These are phyloP conservation scores for Ogataea haglerorum DNA, from an alignment of 805 yeast genomes.

Conservation along the genomic window DNA sequence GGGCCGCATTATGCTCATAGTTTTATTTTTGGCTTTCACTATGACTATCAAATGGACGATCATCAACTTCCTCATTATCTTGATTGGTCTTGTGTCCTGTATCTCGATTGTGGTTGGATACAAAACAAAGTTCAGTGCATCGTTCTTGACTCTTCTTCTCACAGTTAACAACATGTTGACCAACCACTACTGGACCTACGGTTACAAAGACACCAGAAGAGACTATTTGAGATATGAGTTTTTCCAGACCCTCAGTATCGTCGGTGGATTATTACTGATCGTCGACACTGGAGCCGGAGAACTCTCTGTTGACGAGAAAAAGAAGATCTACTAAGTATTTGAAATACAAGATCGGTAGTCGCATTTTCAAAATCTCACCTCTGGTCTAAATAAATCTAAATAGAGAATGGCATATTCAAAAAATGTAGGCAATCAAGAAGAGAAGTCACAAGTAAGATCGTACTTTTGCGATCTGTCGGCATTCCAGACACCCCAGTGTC, in stretches of 20 bases:
- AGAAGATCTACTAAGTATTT: slow-evolving; percentile 66
- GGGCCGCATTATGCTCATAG: slow-evolving; percentile 81
- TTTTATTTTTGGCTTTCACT: slow-evolving; percentile 82
- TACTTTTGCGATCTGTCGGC: slow-evolving; percentile 44
- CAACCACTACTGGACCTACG: slow-evolving; percentile 87
- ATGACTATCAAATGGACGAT: slow-evolving; percentile 71
- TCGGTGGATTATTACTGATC: slow-evolving; percentile 87
- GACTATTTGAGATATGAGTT: slow-evolving; percentile 90
- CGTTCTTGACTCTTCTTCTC: slow-evolving; percentile 62
- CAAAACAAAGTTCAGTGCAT: slow-evolving; percentile 87
- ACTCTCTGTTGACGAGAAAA: slow-evolving; percentile 89
- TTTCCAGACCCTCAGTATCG: slow-evolving; percentile 90
- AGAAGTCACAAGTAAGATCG: slow-evolving; percentile 44
- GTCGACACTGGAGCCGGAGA: slow-evolving; percentile 97
- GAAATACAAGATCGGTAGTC: slow-evolving; percentile 2
- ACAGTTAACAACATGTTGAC: slow-evolving; percentile 71
- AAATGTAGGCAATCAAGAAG: slow-evolving; percentile 18
- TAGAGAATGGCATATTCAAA: slow-evolving; percentile 1
- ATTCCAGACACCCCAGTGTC: slow-evolving; percentile 92
- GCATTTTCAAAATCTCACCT: neutral
- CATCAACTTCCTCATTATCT: slow-evolving; percentile 57
- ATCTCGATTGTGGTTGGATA: slow-evolving; percentile 84
- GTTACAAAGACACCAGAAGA: slow-evolving; percentile 67
- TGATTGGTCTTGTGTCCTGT: slow-evolving; percentile 68
- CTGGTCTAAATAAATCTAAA: neutral